Evolutionary conservation across 176 grass and related monocot species (phyloP), one percentile per base, ranked within the genome.

Genomic region (Panicum miliaceum): DNA sequence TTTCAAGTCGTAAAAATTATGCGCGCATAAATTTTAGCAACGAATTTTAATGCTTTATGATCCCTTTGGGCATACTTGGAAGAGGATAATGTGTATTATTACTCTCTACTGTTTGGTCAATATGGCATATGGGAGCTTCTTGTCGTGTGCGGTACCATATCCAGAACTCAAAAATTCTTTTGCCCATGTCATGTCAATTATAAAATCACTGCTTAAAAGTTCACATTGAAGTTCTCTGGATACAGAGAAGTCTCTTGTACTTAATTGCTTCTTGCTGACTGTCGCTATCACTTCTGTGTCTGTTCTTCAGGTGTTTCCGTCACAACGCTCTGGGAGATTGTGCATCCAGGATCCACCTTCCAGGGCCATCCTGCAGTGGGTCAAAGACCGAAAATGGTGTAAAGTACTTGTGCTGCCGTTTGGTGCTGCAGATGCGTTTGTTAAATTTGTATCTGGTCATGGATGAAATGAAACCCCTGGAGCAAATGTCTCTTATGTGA

Each of bases 261-360:
- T 71, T 54, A 37, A 3, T 73, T 20, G 15, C 80, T 64, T 84
- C 18, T 61, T 8, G n/a, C 47, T 37, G 20, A 74, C 47, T 66
- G 46, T 2, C 23, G 15, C n/a, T 27, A 58, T 64, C 12, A 76
- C 50, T 29, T 68, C 2, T 69, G 27, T 37, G 20, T 27, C 11
- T 82, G 61, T 75, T 84, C 18, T 87, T 60, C 27, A 84, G 80
- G 75, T 83, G 58, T 53, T 36, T 48, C 51, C 32, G 10, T 85
- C 14, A 8, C 61, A 62, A 70, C 9, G 61, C 35, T 84, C 41
- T 84, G 40, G 80, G 42, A 80, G 59, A 80, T 83, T 51, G 29
- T 73, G 84, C 72, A 71, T 73, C 79, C 22, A 22, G 38, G 73
- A 86, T 81, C 57, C 22, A 82, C 22, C 57, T 78, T 78, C 72